These are phyloP conservation scores for Aspergillus viridinutans DNA, from an alignment of 2,329 filamentous ascomycete genomes.

Conservation along the genomic window DNA sequence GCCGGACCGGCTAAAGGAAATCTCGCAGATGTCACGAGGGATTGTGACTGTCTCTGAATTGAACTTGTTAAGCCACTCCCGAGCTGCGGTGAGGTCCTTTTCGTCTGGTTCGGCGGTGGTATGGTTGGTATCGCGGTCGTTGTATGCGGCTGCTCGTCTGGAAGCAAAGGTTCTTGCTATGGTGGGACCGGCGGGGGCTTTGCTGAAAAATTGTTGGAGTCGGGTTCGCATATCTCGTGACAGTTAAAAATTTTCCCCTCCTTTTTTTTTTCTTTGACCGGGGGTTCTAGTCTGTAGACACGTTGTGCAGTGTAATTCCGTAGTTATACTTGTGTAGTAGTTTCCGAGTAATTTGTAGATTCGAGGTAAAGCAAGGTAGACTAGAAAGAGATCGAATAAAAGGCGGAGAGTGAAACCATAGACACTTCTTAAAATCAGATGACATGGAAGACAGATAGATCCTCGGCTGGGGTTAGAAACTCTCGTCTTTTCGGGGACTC, in stretches of 20 bases:
- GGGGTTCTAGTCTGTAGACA: background rate
- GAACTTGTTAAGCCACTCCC: slow-evolving; percentile 55
- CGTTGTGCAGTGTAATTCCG: background rate
- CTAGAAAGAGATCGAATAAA: background rate
- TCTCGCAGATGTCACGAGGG: slow-evolving; percentile 52
- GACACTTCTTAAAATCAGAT: too few relatives aligned
- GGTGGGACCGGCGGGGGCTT: slow-evolving; percentile 5
- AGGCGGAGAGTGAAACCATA: background rate
- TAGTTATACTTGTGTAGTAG: background rate
- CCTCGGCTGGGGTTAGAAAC: background rate
- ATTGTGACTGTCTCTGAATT: slow-evolving; percentile 54
- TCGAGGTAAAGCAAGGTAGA: too few relatives aligned
- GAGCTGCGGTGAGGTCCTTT: slow-evolving; percentile 42
- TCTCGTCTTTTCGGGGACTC: too few relatives aligned
- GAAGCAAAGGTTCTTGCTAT: slow-evolving; percentile 25
- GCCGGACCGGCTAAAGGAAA: slow-evolving; percentile 61
- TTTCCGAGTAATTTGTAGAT: too few relatives aligned
- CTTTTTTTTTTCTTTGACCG: background rate
- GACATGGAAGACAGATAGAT: background rate
- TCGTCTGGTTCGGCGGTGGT: slow-evolving; percentile 7
- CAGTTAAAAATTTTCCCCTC: background rate
- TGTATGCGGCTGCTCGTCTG: slow-evolving; percentile 16
- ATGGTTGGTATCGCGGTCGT: slow-evolving; percentile 11
- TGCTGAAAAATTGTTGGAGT: slow-evolving; percentile 6
- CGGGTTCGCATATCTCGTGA: slow-evolving; percentile 2